A percentile compares a stretch with the other conserved stretches of the same genome.
Conservation (phyloP, 768 basidiomycete genomes). For the Xerocomellus chrysenteron region DNA sequence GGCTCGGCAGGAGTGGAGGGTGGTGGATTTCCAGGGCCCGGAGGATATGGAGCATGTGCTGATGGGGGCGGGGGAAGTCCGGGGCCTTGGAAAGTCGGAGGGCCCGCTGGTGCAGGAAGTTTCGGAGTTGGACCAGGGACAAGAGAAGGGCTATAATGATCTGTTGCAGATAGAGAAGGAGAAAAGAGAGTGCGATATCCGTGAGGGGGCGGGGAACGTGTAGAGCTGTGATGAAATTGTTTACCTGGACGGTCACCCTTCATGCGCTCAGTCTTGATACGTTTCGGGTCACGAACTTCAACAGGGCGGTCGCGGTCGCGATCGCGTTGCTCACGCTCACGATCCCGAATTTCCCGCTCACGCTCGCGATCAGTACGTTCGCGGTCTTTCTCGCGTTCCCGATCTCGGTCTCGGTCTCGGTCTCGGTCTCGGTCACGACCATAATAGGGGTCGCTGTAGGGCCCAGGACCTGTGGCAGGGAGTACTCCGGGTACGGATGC, state of each 20-base stretch:
- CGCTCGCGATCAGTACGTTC: conserved; percentile 39
- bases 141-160: conserved; percentile 35
- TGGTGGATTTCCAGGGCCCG: conserved; percentile 34
- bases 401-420: conserved; percentile 33
- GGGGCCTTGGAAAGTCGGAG: conserved; percentile 36
- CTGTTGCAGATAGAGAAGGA: conserved; percentile 28
- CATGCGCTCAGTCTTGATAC: conserved; percentile 54
- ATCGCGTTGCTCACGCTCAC: conserved; percentile 40
- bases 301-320: conserved; percentile 48
- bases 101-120: conserved; percentile 28
- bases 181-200: conserved; percentile 26
- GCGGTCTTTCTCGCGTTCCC: conserved; percentile 43
- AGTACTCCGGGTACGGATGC: conserved; percentile 30
- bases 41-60: conserved; percentile 31
- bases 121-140: conserved; percentile 43
- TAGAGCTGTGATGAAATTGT: conserved; percentile 24
- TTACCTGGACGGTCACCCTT: conserved; percentile 46
- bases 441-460: conserved; percentile 40
- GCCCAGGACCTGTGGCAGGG: conserved; percentile 30
- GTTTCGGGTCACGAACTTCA: conserved; percentile 56
- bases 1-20: conserved; percentile 30
- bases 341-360: conserved; percentile 37
- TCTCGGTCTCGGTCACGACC: conserved; percentile 35
- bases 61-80: conserved; percentile 37
- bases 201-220: conserved; percentile 35